Conservation (phyloP, 441 rosid species). For the Pelargonium australe region DNA sequence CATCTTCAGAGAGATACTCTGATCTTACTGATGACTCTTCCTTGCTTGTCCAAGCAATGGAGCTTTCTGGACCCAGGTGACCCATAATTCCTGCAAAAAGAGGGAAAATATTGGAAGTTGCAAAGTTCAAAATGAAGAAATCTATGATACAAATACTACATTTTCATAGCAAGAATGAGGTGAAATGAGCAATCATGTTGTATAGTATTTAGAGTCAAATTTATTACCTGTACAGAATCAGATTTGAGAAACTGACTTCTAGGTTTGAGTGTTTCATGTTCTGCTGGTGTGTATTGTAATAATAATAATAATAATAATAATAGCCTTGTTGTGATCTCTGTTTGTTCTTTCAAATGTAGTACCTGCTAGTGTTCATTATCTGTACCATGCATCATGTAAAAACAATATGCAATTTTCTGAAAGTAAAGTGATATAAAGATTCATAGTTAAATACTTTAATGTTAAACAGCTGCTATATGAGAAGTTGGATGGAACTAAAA, state of each 20-base stretch:
- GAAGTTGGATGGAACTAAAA: too few relatives aligned
- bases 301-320: not conserved
- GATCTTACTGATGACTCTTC: constrained; percentile 83
- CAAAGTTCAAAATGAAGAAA: constrained; percentile 7
- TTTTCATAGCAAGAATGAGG: constrained; percentile 8
- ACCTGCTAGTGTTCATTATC: too few relatives aligned
- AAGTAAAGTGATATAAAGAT: too few relatives aligned
- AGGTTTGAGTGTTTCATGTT: constrained; percentile 24
- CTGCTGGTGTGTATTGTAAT: not conserved
- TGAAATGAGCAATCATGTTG: constrained; percentile 21
- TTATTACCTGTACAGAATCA: constrained; percentile 32
- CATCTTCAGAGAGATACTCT: constrained; percentile 61
- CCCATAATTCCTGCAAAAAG: constrained; percentile 16
- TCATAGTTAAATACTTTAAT: too few relatives aligned
- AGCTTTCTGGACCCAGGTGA: constrained; percentile 89
- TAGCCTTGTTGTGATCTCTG: too few relatives aligned
- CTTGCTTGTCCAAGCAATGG: constrained; percentile 79
- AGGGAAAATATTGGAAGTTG: not conserved
- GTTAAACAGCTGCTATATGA: too few relatives aligned
- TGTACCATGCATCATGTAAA: too few relatives aligned
- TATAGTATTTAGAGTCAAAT: constrained; percentile 21
- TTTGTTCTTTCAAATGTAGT: too few relatives aligned
- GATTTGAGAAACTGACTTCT: constrained; percentile 25
- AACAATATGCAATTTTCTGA: too few relatives aligned
- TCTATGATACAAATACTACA: not conserved